Conservation (phyloP, 108 stramenopile species). For the Skeletonema grethae region DNA sequence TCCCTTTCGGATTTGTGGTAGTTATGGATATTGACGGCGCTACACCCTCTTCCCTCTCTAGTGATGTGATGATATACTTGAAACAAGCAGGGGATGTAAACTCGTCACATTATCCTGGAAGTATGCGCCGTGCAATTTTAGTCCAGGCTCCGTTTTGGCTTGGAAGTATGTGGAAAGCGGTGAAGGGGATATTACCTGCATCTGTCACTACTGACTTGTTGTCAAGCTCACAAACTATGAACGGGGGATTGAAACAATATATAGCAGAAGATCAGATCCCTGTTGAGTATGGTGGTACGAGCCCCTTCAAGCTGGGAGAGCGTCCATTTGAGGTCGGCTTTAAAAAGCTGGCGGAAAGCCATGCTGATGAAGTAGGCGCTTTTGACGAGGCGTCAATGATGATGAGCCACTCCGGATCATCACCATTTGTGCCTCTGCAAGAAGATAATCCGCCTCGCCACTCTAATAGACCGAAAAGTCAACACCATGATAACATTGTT, state of each 20-base stretch:
- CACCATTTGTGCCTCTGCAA: not conserved
- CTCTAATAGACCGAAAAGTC: not conserved
- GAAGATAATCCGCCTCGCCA: not conserved
- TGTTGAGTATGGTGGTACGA: conserved; percentile 58
- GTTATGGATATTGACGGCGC: conserved; percentile 66
- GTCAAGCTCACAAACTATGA: conserved; percentile 36
- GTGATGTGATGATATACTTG: conserved; percentile 63
- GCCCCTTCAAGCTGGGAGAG: conserved; percentile 53
- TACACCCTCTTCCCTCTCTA: conserved; percentile 45
- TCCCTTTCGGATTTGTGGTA: conserved; percentile 55
- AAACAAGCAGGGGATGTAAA: conserved; percentile 62
- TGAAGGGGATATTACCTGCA: conserved; percentile 56
- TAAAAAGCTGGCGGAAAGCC: conserved; percentile 23
- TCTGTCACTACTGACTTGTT: conserved; percentile 60
- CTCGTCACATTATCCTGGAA: conserved; percentile 55
- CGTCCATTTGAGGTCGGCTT: conserved; percentile 61
- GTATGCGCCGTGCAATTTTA: conserved; percentile 50
- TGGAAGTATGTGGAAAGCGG: conserved; percentile 44
- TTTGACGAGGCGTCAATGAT: not conserved
- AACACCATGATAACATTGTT: not conserved
- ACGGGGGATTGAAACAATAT: conserved; percentile 48
- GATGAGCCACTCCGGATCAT: not conserved
- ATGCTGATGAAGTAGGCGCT: conserved; percentile 3
- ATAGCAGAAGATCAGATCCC: conserved; percentile 71
- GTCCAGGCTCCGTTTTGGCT: conserved; percentile 65